These are phyloP conservation scores for Monosporascus sp. DNA, from an alignment of 2,329 filamentous ascomycete genomes.

Conservation along the genomic window DNA sequence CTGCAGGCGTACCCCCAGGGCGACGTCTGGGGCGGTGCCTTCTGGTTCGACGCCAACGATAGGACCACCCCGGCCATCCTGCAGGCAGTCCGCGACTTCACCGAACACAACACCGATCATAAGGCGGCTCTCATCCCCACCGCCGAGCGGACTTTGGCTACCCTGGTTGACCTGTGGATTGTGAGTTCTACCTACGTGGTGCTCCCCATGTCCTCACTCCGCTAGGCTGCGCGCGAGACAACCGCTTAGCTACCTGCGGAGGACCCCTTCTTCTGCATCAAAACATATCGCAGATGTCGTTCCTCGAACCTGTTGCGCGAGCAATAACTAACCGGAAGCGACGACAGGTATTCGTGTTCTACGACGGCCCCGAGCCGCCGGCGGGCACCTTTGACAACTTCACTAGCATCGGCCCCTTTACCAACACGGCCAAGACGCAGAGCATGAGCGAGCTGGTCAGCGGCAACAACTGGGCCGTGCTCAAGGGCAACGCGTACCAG, in stretches of 20 bases:
- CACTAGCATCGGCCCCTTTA: slow-evolving; percentile 35
- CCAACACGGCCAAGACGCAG: slow-evolving; percentile 41
- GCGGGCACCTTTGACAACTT: slow-evolving; percentile 52
- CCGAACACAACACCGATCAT: slow-evolving; percentile 50
- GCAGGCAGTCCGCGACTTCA: slow-evolving; percentile 47
- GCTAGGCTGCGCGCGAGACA: too few species aligned
- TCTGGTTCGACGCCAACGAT: slow-evolving; percentile 29
- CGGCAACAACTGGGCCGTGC: slow-evolving; percentile 35
- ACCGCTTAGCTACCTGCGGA: too few species aligned
- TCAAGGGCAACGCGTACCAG: slow-evolving; percentile 30
- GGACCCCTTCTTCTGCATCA: too few species aligned
- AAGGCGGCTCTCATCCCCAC: slow-evolving; percentile 58
- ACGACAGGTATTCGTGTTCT: slow-evolving; percentile 47
- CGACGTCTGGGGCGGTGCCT: slow-evolving; percentile 38
- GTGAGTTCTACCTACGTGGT: slow-evolving; percentile 21
- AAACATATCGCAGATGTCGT: background rate
- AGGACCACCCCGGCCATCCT: slow-evolving; percentile 32
- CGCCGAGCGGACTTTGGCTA: slow-evolving; percentile 37
- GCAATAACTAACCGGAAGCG: background rate
- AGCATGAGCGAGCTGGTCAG: slow-evolving; percentile 41
- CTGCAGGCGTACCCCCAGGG: slow-evolving; percentile 36
- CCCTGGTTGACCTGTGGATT: slow-evolving; percentile 48
- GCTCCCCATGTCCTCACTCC: too few species aligned
- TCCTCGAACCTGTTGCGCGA: background rate
- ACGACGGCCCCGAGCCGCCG: slow-evolving; percentile 51